Conservation (phyloP, 306 rosid species). For the Luffa acutangula region DNA sequence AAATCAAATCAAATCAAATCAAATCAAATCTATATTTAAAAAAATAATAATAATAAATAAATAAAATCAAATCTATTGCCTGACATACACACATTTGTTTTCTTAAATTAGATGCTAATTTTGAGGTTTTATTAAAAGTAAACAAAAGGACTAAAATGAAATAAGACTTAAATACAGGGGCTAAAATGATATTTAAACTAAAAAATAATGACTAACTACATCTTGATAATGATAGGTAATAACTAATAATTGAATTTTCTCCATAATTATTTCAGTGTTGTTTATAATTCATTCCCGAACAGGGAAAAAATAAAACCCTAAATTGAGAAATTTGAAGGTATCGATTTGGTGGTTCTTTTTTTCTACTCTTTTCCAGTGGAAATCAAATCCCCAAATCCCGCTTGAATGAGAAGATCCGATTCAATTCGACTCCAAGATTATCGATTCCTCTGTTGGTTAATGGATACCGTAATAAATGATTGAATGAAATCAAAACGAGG, state of each 20-base stretch:
- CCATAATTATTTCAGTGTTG: neutral
- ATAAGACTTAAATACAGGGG: too few relatives aligned
- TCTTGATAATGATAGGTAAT: too few relatives aligned
- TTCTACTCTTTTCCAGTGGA: neutral
- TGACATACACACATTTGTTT: too few relatives aligned
- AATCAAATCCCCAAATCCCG: neutral
- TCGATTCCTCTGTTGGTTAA: neutral
- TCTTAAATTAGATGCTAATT: too few relatives aligned
- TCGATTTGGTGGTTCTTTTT: neutral
- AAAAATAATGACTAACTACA: too few relatives aligned
- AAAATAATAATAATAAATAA: too few relatives aligned
- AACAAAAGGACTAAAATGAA: too few relatives aligned
- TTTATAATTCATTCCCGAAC: neutral
- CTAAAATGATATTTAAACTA: too few relatives aligned
- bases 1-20: too few relatives aligned
- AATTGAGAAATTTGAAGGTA: neutral
- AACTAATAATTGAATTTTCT: neutral
- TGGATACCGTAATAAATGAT: neutral
- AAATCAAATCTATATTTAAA: too few relatives aligned
- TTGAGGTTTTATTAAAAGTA: too few relatives aligned
- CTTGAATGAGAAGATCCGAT: neutral
- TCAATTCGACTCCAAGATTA: neutral
- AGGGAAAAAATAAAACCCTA: neutral
- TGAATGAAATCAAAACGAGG: neutral
- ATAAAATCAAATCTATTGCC: too few relatives aligned